phyloP scores from a whole-genome alignment of 495 filamentous ascomycete genomes.

The Penicillium flavigenum region DNA sequence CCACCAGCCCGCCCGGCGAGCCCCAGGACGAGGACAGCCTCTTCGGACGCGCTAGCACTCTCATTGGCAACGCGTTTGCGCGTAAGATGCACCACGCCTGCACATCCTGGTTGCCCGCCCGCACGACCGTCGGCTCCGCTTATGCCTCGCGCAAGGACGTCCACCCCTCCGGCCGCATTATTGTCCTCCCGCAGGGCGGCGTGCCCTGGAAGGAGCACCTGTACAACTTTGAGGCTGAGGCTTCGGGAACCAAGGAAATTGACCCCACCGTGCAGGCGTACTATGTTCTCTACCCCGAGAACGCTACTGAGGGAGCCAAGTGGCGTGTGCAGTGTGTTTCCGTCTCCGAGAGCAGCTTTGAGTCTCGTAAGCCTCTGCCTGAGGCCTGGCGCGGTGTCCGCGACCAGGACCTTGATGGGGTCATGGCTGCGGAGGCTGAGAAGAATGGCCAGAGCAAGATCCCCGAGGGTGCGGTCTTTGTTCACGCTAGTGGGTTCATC shows the following conservation, averaged over 20 bases:
- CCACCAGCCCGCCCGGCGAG: conserved; percentile 41
- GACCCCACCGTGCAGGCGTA: conserved; percentile 52
- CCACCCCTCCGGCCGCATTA: conserved; percentile 72
- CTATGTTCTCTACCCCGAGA: conserved; percentile 95
- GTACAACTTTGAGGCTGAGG: conserved; percentile 75
- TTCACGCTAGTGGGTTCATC: conserved; percentile 94
- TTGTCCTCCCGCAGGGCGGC: conserved; percentile 71
- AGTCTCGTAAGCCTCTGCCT: conserved; percentile 85
- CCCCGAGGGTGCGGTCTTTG: conserved; percentile 75
- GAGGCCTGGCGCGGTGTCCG: conserved; percentile 88
- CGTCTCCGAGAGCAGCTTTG: conserved; percentile 75
- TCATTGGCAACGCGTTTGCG: conserved; percentile 84
- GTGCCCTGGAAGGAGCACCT: conserved; percentile 96
- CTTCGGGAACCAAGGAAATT: conserved; percentile 34
- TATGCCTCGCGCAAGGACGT: conserved; percentile 61
- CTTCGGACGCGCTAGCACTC: conserved; percentile 69
- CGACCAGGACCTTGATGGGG: conserved; percentile 74
- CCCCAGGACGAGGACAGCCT: conserved; percentile 79
- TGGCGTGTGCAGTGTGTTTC: conserved; percentile 94
- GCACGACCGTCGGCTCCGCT: conserved; percentile 69
- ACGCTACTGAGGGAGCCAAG: conserved; percentile 62
- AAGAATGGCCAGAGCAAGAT: conserved; percentile 39
- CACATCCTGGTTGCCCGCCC: conserved; percentile 78
- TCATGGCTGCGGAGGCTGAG: conserved; percentile 62
- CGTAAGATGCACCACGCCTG: conserved; percentile 63